These are phyloP conservation scores for Exophiala aquamarina DNA, from an alignment of 2,329 filamentous ascomycete genomes.

Conservation along the genomic window DNA sequence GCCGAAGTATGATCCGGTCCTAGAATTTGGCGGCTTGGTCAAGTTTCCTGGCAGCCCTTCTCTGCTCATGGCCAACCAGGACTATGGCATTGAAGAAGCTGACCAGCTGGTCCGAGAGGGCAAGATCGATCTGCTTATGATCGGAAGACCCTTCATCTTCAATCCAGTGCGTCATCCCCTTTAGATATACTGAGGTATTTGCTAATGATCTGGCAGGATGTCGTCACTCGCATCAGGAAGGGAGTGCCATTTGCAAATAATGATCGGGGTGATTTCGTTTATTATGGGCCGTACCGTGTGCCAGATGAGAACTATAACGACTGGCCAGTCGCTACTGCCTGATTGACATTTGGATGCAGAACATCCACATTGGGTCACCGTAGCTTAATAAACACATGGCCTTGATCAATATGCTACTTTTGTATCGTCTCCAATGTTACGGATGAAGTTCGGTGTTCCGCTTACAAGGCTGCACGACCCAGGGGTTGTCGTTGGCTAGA, in stretches of 20 bases:
- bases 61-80: slow-evolving; percentile 30
- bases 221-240: slow-evolving; percentile 21
- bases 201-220: slow-evolving; percentile 9
- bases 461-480: no score
- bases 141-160: slow-evolving; percentile 29
- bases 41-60: slow-evolving; percentile 31
- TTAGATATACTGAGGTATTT: not conserved
- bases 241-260: slow-evolving; percentile 25
- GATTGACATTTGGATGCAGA: no score
- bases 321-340: not conserved
- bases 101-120: slow-evolving; percentile 18
- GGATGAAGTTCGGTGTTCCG: no score
- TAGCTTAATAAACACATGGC: no score
- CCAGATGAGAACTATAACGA: slow-evolving; percentile 31
- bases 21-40: slow-evolving; percentile 29
- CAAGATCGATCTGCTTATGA: slow-evolving; percentile 27
- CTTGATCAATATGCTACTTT: no score
- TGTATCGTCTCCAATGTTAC: no score
- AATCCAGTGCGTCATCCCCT: slow-evolving; percentile 25
- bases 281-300: slow-evolving; percentile 29
- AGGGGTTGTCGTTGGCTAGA: no score
- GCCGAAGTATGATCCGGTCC: slow-evolving; percentile 21
- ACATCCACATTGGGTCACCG: no score
- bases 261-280: slow-evolving; percentile 25
- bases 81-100: slow-evolving; percentile 29